These are phyloP conservation scores for Pulveroboletus sp. DNA, from an alignment of 768 basidiomycete genomes.

Conservation along the genomic window DNA sequence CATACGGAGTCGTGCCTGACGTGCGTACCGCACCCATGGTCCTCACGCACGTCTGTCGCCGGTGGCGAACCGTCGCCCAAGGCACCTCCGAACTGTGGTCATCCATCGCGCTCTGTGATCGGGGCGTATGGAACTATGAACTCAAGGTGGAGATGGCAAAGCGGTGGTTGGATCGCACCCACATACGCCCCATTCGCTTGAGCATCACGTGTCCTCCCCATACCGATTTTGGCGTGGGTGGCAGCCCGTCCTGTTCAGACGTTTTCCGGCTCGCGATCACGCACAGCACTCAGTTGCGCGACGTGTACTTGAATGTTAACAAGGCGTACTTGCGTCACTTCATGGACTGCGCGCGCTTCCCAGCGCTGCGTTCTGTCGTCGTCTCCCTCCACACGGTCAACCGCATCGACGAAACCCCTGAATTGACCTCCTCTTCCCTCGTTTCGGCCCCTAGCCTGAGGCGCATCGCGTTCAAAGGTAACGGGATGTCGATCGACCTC, in stretches of 20 bases:
- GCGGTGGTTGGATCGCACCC: constrained; percentile 20
- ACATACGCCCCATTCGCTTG: constrained; percentile 22
- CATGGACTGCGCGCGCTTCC: constrained; percentile 9
- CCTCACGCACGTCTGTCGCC: constrained; percentile 32
- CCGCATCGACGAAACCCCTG: constrained; percentile 4
- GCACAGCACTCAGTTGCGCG: constrained; percentile 19
- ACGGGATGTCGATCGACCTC: constrained; percentile 7
- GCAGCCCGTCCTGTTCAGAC: constrained; percentile 8
- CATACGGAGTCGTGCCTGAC: constrained; percentile 23
- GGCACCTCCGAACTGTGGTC: constrained; percentile 33
- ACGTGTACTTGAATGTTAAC: constrained; percentile 18
- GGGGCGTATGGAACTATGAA: constrained; percentile 29
- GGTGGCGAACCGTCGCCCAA: constrained; percentile 29
- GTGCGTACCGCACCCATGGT: constrained; percentile 27
- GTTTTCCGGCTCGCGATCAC: constrained; percentile 20
- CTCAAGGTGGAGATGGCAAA: constrained; percentile 24
- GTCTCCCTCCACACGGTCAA: constrained; percentile 13
- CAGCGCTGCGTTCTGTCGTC: constrained; percentile 13
- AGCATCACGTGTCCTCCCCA: constrained; percentile 16
- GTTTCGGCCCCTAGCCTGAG: constrained; percentile 16
- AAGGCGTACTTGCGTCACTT: constrained; percentile 20
- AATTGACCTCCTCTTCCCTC: neutral
- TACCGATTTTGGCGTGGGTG: constrained; percentile 15
- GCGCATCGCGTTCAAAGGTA: constrained; percentile 14
- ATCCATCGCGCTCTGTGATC: constrained; percentile 25